Percentiles rank a stretch among this genome's conserved stretches.
These are phyloP conservation scores for Cystobasidiaceae sp. DNA, from an alignment of 1,284 basidiomycete genomes.

Conservation along the genomic window DNA sequence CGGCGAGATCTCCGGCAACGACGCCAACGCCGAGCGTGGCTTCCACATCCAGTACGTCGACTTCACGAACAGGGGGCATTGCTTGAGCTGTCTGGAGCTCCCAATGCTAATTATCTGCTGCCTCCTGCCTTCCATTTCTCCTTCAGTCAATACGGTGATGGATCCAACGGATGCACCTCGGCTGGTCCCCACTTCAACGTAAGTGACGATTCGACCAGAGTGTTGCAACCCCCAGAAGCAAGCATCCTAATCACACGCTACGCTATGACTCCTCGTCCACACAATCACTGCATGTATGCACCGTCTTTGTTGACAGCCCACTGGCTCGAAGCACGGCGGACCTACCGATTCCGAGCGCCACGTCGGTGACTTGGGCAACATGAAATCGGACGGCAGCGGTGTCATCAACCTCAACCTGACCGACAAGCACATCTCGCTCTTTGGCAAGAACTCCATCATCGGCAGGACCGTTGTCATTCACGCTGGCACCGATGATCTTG, in stretches of 20 bases:
- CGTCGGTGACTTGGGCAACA: slow-evolving; percentile 72
- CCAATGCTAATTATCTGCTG: no score
- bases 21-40: slow-evolving; percentile 59
- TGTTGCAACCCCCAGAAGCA: no score
- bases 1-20: slow-evolving; percentile 59
- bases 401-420: slow-evolving; percentile 57
- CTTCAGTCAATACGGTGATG: slow-evolving; percentile 61
- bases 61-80: no score
- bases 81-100: no score
- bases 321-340: slow-evolving; percentile 60
- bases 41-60: slow-evolving; percentile 73
- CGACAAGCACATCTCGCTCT: slow-evolving; percentile 60
- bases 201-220: not conserved
- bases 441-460: slow-evolving; percentile 63
- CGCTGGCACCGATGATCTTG: slow-evolving; percentile 49
- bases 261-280: no score
- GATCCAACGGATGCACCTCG: slow-evolving; percentile 60
- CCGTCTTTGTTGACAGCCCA: no score
- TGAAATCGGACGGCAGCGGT: slow-evolving; percentile 59
- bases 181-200: slow-evolving; percentile 69
- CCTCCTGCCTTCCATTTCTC: not conserved
- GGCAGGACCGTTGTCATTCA: slow-evolving; percentile 64
- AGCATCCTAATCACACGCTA: no score
- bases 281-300: no score
- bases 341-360: slow-evolving; percentile 59